Base-by-base conservation (phyloP, 1,284 basidiomycete genomes). In the Salmacisia buchloeana region DNA sequence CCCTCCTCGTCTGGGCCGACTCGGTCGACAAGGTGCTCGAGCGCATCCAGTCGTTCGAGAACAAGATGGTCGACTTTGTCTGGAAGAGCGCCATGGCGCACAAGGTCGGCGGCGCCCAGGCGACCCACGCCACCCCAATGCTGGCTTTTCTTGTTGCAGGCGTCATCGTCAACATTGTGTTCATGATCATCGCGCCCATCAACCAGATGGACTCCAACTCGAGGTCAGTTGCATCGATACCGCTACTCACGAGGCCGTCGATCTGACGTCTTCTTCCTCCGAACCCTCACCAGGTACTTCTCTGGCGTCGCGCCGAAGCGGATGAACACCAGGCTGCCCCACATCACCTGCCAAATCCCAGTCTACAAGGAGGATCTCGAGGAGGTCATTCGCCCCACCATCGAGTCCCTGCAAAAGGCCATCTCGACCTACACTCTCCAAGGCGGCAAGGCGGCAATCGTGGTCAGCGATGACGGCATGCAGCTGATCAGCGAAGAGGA, bases 401-500 rank as follows among this genome's bases (percentile, higher is more conserved):
- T 92, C 43, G 83, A 86, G 68, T 91, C 88, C 0, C 80, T 92
- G 66, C 91, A 92, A 81, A 87, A 86, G 76, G 90, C 90, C 0
- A 91, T 92, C 86, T 88, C 89, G 75, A 91, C 89, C 1, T 91
- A 91, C 75, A 89, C 89, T 23, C 83, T 89, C 0, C 89, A 91
- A 73, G 89, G 89, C 23, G 89, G 89, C 10, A 88, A 88, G 0
- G 89, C 87, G 3, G 81, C 85, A 23, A 89, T 91, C 72, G 84
- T 91, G 62, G 82, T 91, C 21, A 87, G 89, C 70, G 89, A 91
- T 66, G 88, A 91, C 75, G 91, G 90, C 60, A 78, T 88, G 65
- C 85, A 87, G 74, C 68, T 86, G 3, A 80, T 91, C 61, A 80
- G 82, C 58, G 82, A 84, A 21, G 84, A 84, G 43, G 88, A 90